Conservation (phyloP, 2,329 filamentous ascomycete genomes). For the Zasmidium angulare region DNA sequence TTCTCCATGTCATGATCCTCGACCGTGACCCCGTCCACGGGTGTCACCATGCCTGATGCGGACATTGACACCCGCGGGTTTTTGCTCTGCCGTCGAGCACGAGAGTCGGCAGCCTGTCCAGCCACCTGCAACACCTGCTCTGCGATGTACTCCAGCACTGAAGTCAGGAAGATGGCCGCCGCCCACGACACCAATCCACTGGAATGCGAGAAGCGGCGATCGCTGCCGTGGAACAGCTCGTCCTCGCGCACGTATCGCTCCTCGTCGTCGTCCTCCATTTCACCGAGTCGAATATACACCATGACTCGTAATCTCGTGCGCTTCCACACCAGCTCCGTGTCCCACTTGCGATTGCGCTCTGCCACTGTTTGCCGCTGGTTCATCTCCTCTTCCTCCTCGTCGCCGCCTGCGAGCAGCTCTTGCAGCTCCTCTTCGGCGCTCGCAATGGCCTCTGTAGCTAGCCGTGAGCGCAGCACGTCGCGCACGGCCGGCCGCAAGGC, state of each 20-base stretch:
- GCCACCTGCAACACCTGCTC: slow-evolving; percentile 88
- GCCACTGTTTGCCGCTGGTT: slow-evolving; percentile 26
- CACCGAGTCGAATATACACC: slow-evolving; percentile 95
- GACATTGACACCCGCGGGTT: slow-evolving; percentile 23
- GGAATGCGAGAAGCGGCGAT: slow-evolving; percentile 54
- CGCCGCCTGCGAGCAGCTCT: slow-evolving; percentile 79
- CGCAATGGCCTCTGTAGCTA: slow-evolving; percentile 80
- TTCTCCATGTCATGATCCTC: slow-evolving; percentile 92
- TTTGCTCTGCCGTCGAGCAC: slow-evolving; percentile 47
- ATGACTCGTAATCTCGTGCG: slow-evolving; percentile 89
- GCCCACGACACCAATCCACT: slow-evolving; percentile 71
- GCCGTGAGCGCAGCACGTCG: slow-evolving; percentile 83
- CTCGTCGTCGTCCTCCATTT: slow-evolving; percentile 97
- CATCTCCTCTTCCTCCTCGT: slow-evolving; percentile 58
- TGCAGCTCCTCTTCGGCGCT: slow-evolving; percentile 83
- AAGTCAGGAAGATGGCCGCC: slow-evolving; percentile 93
- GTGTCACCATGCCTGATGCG: slow-evolving; percentile 21
- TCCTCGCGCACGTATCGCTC: slow-evolving; percentile 84
- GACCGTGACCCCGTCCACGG: slow-evolving; percentile 46
- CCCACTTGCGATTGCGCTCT: slow-evolving; percentile 63
- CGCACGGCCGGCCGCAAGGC: slow-evolving; percentile 77
- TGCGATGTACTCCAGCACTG: slow-evolving; percentile 88
- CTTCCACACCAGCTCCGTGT: slow-evolving; percentile 93
- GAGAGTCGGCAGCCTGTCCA: slow-evolving; percentile 76
- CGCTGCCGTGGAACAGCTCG: slow-evolving; percentile 61